Base-by-base conservation (phyloP, 108 stramenopile genomes). In the Nitzschia inconspicua region DNA sequence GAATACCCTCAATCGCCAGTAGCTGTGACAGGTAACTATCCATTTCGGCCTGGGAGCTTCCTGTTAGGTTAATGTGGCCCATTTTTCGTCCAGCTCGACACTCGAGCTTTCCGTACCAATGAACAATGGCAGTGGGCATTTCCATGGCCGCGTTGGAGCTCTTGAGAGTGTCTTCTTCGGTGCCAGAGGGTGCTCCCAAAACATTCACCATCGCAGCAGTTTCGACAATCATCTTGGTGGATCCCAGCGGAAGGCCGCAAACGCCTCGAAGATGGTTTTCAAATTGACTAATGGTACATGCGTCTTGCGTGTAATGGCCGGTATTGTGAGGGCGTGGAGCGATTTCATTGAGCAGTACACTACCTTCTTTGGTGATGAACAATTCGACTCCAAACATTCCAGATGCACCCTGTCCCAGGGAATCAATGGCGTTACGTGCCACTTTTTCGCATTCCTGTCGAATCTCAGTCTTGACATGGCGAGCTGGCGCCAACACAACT, bases 301-400 rank as follows among this genome's bases (percentile, higher is more conserved):
- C 97, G 75, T 99, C 97, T 68, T 97, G 97, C 14, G 98, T 99
- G 80, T 97, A 97, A 79, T 99, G 98, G n/a, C 98, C 98, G 3
- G 96, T 95, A 63, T 99, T 99, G 68, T 99, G 98, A 26, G 98
- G 97, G 24, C 95, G 67, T 4, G 98, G 98, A 2, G 98, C 98
- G 18, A 98, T 83, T 69, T 99, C 98, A 66, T 99, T 99, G 37
- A 97, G 67, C 3, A 99, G 69, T 6, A 99, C 91, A 22, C 51
- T 60, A 2, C 79, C 87, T 29, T 59, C 75, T 41, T 75, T 80
- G 9, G 82, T 73, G 31, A 83, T 74, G 71, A 99, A 99, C 31
- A 99, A 57, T 78, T 99, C 98, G 34, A 99, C 97, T 18, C 97
- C 98, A 71, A 97, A 98, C 31, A 98, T 59, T 23, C 97, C 96